phyloP scores from a whole-genome alignment of 2,329 filamentous ascomycete species.

The Akanthomyces dipterigenus region DNA sequence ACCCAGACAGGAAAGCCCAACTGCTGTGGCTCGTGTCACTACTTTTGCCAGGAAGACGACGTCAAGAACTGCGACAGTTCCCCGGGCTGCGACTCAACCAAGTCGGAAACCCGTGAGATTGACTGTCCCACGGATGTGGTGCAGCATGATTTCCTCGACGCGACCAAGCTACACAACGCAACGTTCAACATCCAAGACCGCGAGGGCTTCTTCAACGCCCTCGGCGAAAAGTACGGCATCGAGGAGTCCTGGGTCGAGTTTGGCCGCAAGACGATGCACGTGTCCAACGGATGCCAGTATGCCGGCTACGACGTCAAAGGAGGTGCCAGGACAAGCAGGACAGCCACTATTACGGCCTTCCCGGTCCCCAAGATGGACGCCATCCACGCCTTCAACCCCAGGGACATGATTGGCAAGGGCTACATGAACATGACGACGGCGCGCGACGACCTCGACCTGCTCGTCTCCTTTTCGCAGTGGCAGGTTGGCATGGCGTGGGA shows the following conservation, averaged over 20 bases:
- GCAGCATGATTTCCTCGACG: background rate
- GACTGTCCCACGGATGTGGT: background rate
- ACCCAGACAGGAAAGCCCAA: background rate
- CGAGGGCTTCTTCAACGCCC: constrained; percentile 15
- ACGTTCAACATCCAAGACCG: constrained; percentile 12
- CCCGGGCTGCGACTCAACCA: constrained; percentile 1
- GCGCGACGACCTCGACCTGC: background rate
- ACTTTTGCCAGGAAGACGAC: background rate
- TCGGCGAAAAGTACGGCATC: constrained; percentile 15
- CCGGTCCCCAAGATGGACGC: constrained; percentile 8
- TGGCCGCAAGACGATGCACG: constrained; percentile 3
- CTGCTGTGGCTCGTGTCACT: constrained; percentile 10
- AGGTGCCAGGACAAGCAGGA: constrained; percentile 11
- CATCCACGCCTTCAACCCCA: constrained; percentile 17
- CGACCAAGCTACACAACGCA: background rate
- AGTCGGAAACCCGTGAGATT: background rate
- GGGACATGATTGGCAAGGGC: constrained; percentile 17
- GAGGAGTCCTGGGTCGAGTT: constrained; percentile 12
- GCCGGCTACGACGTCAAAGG: constrained; percentile 6
- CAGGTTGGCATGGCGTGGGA: background rate
- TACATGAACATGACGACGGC: constrained; percentile 6
- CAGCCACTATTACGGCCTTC: constrained; percentile 15
- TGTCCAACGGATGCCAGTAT: constrained; percentile 14
- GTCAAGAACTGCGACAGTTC: constrained; percentile 1
- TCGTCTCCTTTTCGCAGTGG: background rate